Base-by-base conservation (phyloP, 2,329 filamentous ascomycete genomes). In the Verticillium klebahnii region DNA sequence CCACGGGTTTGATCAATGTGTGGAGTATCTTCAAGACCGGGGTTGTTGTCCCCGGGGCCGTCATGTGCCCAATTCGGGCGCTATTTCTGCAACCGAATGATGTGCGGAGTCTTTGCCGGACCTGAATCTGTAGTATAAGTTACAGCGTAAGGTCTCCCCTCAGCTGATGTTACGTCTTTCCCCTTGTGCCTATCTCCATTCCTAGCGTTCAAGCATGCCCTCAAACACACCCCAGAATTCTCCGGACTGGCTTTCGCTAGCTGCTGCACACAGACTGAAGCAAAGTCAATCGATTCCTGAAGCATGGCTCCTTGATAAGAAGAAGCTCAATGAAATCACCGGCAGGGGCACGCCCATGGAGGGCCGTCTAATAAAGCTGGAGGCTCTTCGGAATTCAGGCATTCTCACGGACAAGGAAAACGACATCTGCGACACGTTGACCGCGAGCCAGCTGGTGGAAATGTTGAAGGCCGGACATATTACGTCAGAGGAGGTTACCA, bases 401-500 rank as follows among this genome's bases (percentile, higher is more conserved):
- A 25, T 69, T 5, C 29, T 71, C 2, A 65, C 67, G 0, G 60
- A 64, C 7, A 55, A 62, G 29, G 69, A 71, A 56, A 45, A 67
- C n/a, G 61, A 67, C n/a, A 70, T 71, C 56, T 67, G 67, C 4
- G 62, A 61, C n/a, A 63, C 25, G 4, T 25, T 65, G 8, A 64
- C 45, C 19, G 67, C 67, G 1, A 45, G 55, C 5, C 34, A 65
- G 1, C 60, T 71, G 2, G 58, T 68, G 0, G 37, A 32, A 32
- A 64, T 65, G 39, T 60, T 71, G 6, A 55, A 62, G 4, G 25
- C 17, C 1, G 62, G 64, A 2, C 23, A 64, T 2, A 59, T 70
- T 5, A 67, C 70, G 0, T 66, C 70, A 1, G 62, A 68, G 19
- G 67, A 69, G 23, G 70, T 72, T 1, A 64, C 67, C 0, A 60